phyloP scores from a whole-genome alignment of 129 eudicot genomes.

The Arctium minus region DNA sequence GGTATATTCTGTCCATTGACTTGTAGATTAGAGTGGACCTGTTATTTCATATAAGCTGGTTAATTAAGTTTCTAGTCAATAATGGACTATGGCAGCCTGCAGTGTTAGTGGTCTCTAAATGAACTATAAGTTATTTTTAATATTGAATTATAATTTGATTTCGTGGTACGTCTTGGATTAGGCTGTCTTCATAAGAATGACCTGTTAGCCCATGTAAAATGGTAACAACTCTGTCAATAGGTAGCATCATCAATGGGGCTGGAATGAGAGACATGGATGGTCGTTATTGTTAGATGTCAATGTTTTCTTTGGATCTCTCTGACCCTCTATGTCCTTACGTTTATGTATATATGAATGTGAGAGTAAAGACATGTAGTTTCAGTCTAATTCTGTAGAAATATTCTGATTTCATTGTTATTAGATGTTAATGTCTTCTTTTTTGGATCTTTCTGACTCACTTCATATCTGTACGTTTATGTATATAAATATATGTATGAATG shows the following conservation, averaged over 20 bases:
- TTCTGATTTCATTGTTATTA: not conserved
- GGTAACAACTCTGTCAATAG: not conserved
- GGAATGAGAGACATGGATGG: constrained; percentile 10
- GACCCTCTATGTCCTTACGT: not conserved
- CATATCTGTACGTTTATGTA: not conserved
- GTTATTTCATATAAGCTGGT: constrained; percentile 9
- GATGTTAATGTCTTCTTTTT: not conserved
- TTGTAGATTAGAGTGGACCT: constrained; percentile 6
- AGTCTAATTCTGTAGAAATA: not conserved
- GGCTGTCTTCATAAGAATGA: not conserved
- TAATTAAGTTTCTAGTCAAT: not conserved
- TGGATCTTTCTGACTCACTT: not conserved
- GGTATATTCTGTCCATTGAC: not conserved
- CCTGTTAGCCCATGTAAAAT: not conserved
- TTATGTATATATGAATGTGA: constrained; percentile 1
- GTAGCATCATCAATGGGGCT: not conserved
- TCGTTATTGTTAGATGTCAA: not conserved
- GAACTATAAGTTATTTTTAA: not conserved
- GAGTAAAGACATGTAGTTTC: not conserved
- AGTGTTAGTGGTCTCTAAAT: not conserved
- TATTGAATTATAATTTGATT: constrained; percentile 6
- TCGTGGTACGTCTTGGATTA: not conserved
- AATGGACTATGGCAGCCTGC: not conserved
- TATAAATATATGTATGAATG: constrained; percentile 12
- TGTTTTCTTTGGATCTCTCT: not conserved